Base-by-base conservation (phyloP, 2,329 filamentous ascomycete genomes). In the Tetracladium maxilliforme region DNA sequence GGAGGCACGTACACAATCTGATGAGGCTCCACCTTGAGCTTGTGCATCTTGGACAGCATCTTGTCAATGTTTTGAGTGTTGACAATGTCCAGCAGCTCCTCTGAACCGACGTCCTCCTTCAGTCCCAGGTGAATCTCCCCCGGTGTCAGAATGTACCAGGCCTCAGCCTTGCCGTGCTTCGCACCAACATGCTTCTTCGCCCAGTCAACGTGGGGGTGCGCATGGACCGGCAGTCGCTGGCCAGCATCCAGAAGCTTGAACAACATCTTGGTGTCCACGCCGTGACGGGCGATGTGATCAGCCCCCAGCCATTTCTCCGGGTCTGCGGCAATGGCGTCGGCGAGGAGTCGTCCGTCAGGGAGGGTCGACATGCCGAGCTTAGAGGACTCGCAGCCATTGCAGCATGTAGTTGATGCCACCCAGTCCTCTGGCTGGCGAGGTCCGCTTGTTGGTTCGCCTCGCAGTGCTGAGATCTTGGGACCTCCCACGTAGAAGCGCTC, bases 1-100 rank as follows among this genome's bases (percentile, higher is more conserved):
- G 27, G 21, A 8, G 27, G 27, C 13, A 29, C 27, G 20, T 29
- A 29, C 10, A 29, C 27, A 16, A 22, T 25, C 23, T 29, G 27
- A 13, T 29, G 14, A 8, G 23, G 10, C 13, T 19, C 11, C n/a
- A 29, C 27, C 5, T 22, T 14, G 17, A 29, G 16, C n/a, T 23
- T 12, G 20, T 29, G 27, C 23, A 29, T 19, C 9, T 23, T 14
- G 11, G 14, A 11, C 12, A 29, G 16, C 16, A 29, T 13, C 6
- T 16, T 16, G 5, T 29, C 27, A n/a, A 24, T 19, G n/a, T 29
- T 22, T 13, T 29, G 27, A 4, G 16, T 20, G 11, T 25, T 13
- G 8, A 29, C 15, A 14, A 29, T 21, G 7, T 14, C 12, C 7
- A 25, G 16, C 5, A 29, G 11, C 23, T 29, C 16, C 9, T 24